These are phyloP conservation scores for Thelonectria rubi DNA, from an alignment of 2,329 filamentous ascomycete species.

Conservation along the genomic window DNA sequence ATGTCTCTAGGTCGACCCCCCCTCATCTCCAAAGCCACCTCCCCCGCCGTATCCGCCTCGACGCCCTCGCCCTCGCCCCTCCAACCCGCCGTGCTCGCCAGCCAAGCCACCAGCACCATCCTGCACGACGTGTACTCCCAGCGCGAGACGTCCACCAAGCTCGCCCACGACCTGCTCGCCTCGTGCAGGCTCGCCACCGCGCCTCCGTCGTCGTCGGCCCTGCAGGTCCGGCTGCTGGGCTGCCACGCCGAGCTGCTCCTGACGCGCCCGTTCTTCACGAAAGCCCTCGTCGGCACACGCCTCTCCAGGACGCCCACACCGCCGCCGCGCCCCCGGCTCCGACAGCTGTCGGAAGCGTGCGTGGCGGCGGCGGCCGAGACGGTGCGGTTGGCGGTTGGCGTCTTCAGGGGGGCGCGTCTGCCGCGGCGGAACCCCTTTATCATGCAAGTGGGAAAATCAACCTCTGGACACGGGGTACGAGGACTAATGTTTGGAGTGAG, in stretches of 20 bases:
- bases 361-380: conserved; percentile 60
- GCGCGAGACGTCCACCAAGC: conserved; percentile 64
- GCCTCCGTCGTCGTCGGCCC: conserved; percentile 60
- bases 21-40: conserved; percentile 70
- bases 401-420: conserved; percentile 55
- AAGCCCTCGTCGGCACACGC: conserved; percentile 58
- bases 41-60: conserved; percentile 53
- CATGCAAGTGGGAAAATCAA: conserved; percentile 54
- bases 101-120: conserved; percentile 65
- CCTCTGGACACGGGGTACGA: background rate
- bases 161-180: conserved; percentile 65
- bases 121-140: conserved; percentile 68
- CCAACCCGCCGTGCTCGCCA: conserved; percentile 65
- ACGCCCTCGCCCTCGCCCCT: conserved; percentile 49
- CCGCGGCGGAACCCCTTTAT: conserved; percentile 64
- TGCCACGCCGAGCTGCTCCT: conserved; percentile 70
- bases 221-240: conserved; percentile 70
- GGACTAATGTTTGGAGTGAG: conserved; percentile 11
- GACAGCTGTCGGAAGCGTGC: conserved; percentile 60
- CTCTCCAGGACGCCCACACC: conserved; percentile 5
- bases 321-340: conserved; percentile 46
- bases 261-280: conserved; percentile 71
- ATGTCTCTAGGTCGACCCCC: conserved; percentile 69
- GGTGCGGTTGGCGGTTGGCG: conserved; percentile 57
- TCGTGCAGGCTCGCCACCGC: conserved; percentile 50